Evolutionary conservation across 345 rosid species (phyloP).

Genomic region (Leavenworthia alabamica): DNA sequence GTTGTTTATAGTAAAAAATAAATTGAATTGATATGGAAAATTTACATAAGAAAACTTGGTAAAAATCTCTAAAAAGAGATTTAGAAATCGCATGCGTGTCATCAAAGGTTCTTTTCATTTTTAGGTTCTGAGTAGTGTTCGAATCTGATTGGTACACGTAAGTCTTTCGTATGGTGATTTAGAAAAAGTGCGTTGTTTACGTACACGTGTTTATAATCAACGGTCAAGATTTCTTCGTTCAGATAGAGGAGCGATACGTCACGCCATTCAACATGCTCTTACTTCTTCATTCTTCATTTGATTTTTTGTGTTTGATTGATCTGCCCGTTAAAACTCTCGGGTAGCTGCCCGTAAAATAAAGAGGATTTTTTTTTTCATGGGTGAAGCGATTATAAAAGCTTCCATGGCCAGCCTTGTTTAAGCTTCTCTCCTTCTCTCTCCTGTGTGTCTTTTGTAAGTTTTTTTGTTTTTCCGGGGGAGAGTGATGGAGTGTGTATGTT

Average conservation of each 20-base stretch:
- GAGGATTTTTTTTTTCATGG: neutral
- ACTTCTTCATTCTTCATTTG: constrained; percentile 14
- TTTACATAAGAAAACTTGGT: neutral
- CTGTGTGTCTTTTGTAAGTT: neutral
- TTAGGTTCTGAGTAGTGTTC: constrained; percentile 27
- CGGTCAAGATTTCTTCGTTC: constrained; percentile 38
- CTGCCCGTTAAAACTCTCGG: constrained; percentile 23
- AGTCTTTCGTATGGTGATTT: constrained; percentile 2
- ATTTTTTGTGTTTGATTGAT: neutral
- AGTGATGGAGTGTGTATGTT: constrained; percentile 24
- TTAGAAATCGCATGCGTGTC: constrained; percentile 41
- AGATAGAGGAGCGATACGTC: constrained; percentile 32
- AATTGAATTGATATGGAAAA: neutral
- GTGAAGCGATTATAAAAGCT: constrained; percentile 24
- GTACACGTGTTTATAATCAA: constrained; percentile 36
- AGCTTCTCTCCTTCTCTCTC: constrained; percentile 19
- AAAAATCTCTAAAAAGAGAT: constrained; percentile 12
- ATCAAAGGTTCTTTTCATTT: constrained; percentile 32
- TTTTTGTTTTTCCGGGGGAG: neutral
- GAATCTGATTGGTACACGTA: constrained; percentile 41
- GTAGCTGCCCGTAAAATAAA: constrained; percentile 25
- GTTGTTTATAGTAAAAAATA: constrained; percentile 10
- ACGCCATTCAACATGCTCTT: constrained; percentile 31
- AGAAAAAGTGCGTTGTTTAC: neutral
- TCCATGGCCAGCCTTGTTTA: constrained; percentile 20